Evolutionary conservation across 2,329 filamentous ascomycete genomes (phyloP).

Genomic region (Tolypocladium endophyticum): DNA sequence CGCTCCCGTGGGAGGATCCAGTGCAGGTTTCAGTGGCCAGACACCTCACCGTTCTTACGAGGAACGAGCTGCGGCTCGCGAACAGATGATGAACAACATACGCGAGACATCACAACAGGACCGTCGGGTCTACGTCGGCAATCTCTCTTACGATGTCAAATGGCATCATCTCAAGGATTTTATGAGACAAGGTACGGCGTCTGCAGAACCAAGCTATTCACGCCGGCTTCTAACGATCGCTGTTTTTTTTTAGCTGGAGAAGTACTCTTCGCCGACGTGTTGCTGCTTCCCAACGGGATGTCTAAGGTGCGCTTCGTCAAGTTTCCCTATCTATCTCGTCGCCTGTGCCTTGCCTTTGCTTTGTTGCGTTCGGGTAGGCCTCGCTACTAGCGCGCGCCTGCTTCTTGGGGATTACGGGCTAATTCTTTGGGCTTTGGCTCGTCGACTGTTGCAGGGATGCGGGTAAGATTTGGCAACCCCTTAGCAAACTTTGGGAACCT

Average conservation of each 20-base stretch:
- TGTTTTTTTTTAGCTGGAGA: conserved; percentile 66
- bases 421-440: conserved; percentile 50
- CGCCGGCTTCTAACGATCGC: conserved; percentile 26
- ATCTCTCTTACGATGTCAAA: conserved; percentile 98
- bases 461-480: conserved; percentile 57
- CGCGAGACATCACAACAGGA: conserved; percentile 95
- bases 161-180: conserved; percentile 99
- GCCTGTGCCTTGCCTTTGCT: conserved; percentile 27
- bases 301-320: conserved; percentile 89
- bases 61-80: conserved; percentile 72
- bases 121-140: conserved; percentile 98
- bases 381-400: neutral
- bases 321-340: conserved; percentile 34
- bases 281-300: conserved; percentile 99
- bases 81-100: conserved; percentile 92
- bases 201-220: conserved; percentile 11
- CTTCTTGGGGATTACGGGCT: neutral
- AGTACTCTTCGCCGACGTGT: conserved; percentile 98
- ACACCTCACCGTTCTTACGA: conserved; percentile 66
- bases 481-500: neutral
- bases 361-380: conserved; percentile 25
- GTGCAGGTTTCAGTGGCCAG: conserved; percentile 50
- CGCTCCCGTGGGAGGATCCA: conserved; percentile 59
- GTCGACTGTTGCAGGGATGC: conserved; percentile 95
- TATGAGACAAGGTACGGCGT: conserved; percentile 88